Base-by-base conservation (phyloP, 2,329 filamentous ascomycete genomes). In the Colletotrichum scovillei region DNA sequence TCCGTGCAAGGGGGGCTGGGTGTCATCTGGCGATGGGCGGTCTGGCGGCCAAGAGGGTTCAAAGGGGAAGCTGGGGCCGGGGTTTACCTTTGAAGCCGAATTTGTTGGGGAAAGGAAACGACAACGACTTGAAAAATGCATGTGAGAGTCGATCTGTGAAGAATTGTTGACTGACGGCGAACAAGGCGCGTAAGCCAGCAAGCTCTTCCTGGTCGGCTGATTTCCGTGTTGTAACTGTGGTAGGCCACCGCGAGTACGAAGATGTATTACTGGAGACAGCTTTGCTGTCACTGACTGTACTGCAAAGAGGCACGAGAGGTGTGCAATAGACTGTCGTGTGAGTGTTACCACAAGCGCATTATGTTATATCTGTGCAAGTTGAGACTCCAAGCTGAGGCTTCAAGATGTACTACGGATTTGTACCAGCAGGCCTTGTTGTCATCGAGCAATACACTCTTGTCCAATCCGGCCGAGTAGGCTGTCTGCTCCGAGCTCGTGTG, bases 31-130 rank as follows among this genome's bases (percentile, higher is more conserved):
- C 67, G 70, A 73, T 73, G 70, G 70, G 70, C 70, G 70, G 70
- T 73, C 70, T 73, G 70, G 60, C 70, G 67, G 70, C 70, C 70
- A 73, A 70, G 70, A 73, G 70, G 38, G 53, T 73, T 72, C 70
- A 65, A 73, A 65, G 68, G 28, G 70, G 70, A 73, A 73, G 66
- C 64, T 73, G 70, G 70, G 70, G 67, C 67, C 67, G 49, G 59
- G 42, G 63, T 70, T 65, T 57, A n/a, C 67, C 58, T 60, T 69
- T 56, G 60, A 59, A 49, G 70, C 70, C 70, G 70, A 73, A 73
- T 70, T 73, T 73, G 70, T 73, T 73, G 70, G 69, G 70, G 58
- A 70, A 70, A 64, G 67, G 32, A 38, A 56, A 64, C 30, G 22
- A 16, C 9, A 52, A 49, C 22, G 35, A 53, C 16, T 24, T 5